Percentiles rank a stretch among this genome's conserved stretches.
Conservation (phyloP, 225 moss, liverwort and hornwort species). For the Takakia lepidozioides region DNA sequence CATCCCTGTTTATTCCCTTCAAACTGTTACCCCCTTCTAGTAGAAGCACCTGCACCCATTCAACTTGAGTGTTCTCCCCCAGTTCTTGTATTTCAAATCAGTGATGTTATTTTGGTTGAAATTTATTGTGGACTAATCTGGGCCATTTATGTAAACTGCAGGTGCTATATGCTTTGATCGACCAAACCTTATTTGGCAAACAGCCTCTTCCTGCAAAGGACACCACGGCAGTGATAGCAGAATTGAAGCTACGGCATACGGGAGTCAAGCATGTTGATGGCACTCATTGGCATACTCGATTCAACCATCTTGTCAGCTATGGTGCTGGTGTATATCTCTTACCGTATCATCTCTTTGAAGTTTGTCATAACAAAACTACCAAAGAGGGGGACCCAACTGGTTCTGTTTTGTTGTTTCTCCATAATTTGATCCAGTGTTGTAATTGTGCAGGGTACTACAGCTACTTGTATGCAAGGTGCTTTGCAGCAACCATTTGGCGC, state of each 20-base stretch:
- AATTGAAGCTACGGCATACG: slow-evolving; percentile 77
- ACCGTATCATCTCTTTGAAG: background rate
- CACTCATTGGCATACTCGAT: slow-evolving; percentile 98
- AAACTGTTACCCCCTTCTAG: too few relatives aligned
- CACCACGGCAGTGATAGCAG: slow-evolving; percentile 80
- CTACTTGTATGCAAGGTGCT: slow-evolving; percentile 95
- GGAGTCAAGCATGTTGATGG: slow-evolving; percentile 90
- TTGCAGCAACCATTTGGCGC: slow-evolving; percentile 96
- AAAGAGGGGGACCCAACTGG: too few relatives aligned
- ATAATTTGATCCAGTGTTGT: too few relatives aligned
- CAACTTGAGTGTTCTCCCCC: too few relatives aligned
- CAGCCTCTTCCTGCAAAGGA: slow-evolving; percentile 86
- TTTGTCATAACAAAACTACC: too few relatives aligned
- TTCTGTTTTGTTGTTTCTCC: too few relatives aligned
- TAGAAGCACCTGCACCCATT: too few relatives aligned
- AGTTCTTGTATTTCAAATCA: too few relatives aligned
- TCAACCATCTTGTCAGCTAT: slow-evolving; percentile 88
- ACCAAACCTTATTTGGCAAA: slow-evolving; percentile 85
- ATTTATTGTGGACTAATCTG: too few relatives aligned
- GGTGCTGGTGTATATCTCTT: slow-evolving; percentile 60
- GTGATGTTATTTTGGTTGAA: too few relatives aligned
- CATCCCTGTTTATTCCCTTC: too few relatives aligned
- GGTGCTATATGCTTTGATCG: slow-evolving; percentile 90
- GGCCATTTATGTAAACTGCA: slow-evolving; percentile 17
- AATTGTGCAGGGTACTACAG: slow-evolving; percentile 92